Evolutionary conservation across 176 grass and related monocot species (phyloP).

Genomic region (Triticum urartu): DNA sequence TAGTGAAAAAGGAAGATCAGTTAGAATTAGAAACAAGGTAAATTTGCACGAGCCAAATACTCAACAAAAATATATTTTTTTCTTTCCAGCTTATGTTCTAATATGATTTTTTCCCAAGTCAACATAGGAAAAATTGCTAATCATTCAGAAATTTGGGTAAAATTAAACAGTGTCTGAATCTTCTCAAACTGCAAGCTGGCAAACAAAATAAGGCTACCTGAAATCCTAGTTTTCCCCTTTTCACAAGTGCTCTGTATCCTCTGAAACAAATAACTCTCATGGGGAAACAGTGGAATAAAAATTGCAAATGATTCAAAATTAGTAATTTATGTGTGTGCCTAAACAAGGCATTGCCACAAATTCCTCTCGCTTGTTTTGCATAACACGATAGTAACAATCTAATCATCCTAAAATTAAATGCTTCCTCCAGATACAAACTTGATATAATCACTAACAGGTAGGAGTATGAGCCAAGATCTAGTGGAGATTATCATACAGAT

Average conservation of each 20-base stretch:
- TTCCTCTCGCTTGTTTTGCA: background rate
- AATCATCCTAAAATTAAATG: background rate
- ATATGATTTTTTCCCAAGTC: background rate
- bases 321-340: no score
- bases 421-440: background rate
- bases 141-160: background rate
- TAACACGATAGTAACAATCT: background rate
- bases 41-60: background rate
- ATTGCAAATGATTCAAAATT: background rate
- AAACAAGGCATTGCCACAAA: no score
- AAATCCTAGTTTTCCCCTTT: background rate
- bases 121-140: background rate
- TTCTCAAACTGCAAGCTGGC: background rate
- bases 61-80: background rate
- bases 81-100: background rate
- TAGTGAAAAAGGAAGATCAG: background rate
- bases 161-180: background rate
- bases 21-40: conserved; percentile 31
- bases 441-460: background rate
- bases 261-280: background rate
- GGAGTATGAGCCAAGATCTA: background rate
- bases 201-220: background rate
- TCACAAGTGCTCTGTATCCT: background rate
- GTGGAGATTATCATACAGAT: background rate
- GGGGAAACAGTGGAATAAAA: background rate